Percentiles rank a stretch among this genome's conserved stretches.
phyloP scores from a whole-genome alignment of 257 asterid species.

The Thymus mandschuricus region DNA sequence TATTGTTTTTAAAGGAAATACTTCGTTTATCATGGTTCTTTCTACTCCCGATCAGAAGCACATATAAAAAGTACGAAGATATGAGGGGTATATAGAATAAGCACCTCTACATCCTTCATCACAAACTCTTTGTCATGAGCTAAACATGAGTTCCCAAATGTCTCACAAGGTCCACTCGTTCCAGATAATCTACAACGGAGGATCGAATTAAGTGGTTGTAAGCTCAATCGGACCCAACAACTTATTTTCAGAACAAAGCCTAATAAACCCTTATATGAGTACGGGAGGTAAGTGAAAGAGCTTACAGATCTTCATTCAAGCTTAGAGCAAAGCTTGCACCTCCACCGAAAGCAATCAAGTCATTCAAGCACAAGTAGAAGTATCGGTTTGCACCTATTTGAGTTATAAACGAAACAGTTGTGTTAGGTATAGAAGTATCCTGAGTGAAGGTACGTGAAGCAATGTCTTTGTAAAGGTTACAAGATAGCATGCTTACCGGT shows the following conservation, averaged over 20 bases:
- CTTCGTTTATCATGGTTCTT: not conserved
- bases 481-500: slow-evolving; percentile 60
- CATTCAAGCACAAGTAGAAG: slow-evolving; percentile 82
- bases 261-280: too few species aligned
- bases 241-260: too few species aligned
- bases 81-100: not conserved
- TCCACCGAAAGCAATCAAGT: slow-evolving; percentile 93
- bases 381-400: slow-evolving; percentile 87
- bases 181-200: slow-evolving; percentile 64
- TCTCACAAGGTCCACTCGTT: slow-evolving; percentile 90
- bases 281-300: not conserved
- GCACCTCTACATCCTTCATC: slow-evolving; percentile 84
- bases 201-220: not conserved
- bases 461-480: slow-evolving; percentile 3
- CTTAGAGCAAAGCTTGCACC: slow-evolving; percentile 83
- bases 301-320: slow-evolving; percentile 92
- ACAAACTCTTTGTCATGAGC: slow-evolving; percentile 88
- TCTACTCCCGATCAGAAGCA: not conserved
- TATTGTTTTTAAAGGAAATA: not conserved
- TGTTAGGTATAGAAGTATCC: not conserved
- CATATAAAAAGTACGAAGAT: not conserved
- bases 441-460: not conserved
- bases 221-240: not conserved
- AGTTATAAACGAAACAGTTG: not conserved
- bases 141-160: slow-evolving; percentile 86